Evolutionary conservation across 768 basidiomycete species (phyloP), one percentile per base, ranked within the genome.

Genomic region (Cystofilobasidium ferigula): DNA sequence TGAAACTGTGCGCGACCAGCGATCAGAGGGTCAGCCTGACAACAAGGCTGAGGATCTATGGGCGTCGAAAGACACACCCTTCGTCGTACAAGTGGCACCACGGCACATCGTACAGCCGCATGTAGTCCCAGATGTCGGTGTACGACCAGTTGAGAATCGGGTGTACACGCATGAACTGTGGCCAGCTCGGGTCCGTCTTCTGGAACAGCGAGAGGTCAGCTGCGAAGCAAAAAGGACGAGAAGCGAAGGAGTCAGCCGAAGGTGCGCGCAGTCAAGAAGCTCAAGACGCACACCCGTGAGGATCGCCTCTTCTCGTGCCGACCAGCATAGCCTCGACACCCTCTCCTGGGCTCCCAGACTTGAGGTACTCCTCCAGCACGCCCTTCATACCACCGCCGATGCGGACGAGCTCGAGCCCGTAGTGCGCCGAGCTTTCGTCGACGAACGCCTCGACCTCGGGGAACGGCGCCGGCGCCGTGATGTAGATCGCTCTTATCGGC

Each of bases 81-180:
- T 87, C 80, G 71, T 98, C 90, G 72, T 99, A 99, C 48, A 99
- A 74, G 42, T 75, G 73, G 74, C 95, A 99, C 74, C 93, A 99
- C 1, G 87, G 88, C 6, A 99, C 83, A 3, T 84, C 74, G 24
- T 92, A 76, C 59, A 78, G 77, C 22, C 84, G 80, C 51, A 99
- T 78, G 78, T 93, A 99, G 2, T 78, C 78, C 95, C 95, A 99
- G 6, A 99, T 84, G 69, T 93, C 84, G 13, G 77, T 74, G 76
- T 99, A 99, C 0, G 84, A 80, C 95, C 95, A 99, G 73, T 97
- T 86, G 64, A 99, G 88, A 71, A 99, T 87, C 0, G 95, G 95
- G 73, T 98, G 93, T 24, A 98, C 83, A 24, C 95, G 84, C 73
- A 90, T 86, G 71, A 91, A 91, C 6, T 74, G 71, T 9, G 95